Evolutionary conservation across 768 basidiomycete genomes (phyloP), one percentile per base, ranked within the genome.

Genomic region (Boletus pseudopeckii): DNA sequence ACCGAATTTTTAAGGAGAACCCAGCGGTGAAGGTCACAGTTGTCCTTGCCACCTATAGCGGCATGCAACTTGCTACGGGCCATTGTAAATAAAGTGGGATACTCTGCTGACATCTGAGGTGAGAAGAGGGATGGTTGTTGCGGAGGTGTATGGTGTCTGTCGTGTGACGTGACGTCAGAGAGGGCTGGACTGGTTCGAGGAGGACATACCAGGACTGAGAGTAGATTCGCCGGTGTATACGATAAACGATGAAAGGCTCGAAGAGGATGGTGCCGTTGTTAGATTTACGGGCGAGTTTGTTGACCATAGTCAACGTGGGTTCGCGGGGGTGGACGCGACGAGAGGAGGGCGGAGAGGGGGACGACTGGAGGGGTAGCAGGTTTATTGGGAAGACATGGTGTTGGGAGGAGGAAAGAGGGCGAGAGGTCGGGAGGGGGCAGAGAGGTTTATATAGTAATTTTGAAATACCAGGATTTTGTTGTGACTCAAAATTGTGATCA

Each of bases 221-320:
- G 46, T 44, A 49, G 42, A 45, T 66, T 80, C 68, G 80, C 69
- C 74, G 74, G 76, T 85, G 82, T 91, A 91, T 91, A 72, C 89
- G 89, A 74, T 90, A 83, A 72, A 89, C 88, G 73, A 89, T 85
- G 77, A 87, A 84, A 57, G 89, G 89, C 77, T 90, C 88, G 72
- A 91, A 91, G 68, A 90, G 82, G 56, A 90, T 81, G 73, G 87
- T 85, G 78, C 89, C 88, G 86, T 89, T 85, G 79, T 84, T 87
- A 69, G 86, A 85, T 73, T 78, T 85, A 63, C 85, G 87, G 68
- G 83, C 77, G 70, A 84, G 83, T 83, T 84, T 88, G 77, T 89
- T 84, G 79, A 90, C 86, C 89, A 91, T 92, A 78, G 71, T 80
- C 59, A 54, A 67, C 66, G 69, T 57, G 58, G 54, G 58, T 60